Evolutionary conservation across 164 flowering plant species (phyloP).

Genomic region (Sedum album): DNA sequence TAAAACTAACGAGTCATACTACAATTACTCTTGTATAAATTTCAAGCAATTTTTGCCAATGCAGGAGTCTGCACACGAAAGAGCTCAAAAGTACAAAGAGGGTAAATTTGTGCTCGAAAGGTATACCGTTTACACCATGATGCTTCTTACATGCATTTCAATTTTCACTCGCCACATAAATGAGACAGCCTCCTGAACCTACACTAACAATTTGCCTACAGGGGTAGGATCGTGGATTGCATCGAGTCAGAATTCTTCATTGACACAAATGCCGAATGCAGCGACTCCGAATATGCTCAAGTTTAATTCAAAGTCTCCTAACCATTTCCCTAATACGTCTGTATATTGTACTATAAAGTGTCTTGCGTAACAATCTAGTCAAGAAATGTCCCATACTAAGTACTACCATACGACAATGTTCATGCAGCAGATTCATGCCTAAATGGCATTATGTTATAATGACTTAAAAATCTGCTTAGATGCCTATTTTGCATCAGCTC

Average conservation of each 20-base stretch:
- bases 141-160: too few relatives aligned
- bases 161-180: background rate
- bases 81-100: conserved; percentile 69
- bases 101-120: conserved; percentile 82
- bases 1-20: background rate
- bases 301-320: background rate
- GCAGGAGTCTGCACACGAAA: conserved; percentile 68
- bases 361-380: background rate
- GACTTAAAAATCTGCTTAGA: too few relatives aligned
- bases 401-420: too few relatives aligned
- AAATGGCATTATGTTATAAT: too few relatives aligned
- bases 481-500: too few relatives aligned
- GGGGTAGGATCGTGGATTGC: conserved; percentile 57
- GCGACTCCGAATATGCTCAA: conserved; percentile 47
- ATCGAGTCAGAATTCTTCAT: conserved; percentile 46
- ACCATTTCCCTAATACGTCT: background rate
- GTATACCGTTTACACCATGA: conserved; percentile 20
- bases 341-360: too few relatives aligned
- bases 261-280: conserved; percentile 33
- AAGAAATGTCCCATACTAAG: background rate
- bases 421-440: too few relatives aligned
- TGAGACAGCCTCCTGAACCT: background rate
- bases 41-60: background rate
- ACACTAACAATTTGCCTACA: conserved; percentile 13
- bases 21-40: background rate